These are phyloP conservation scores for Wickerhamomyces strasburgensis DNA, from an alignment of 805 yeast genomes.

Conservation along the genomic window DNA sequence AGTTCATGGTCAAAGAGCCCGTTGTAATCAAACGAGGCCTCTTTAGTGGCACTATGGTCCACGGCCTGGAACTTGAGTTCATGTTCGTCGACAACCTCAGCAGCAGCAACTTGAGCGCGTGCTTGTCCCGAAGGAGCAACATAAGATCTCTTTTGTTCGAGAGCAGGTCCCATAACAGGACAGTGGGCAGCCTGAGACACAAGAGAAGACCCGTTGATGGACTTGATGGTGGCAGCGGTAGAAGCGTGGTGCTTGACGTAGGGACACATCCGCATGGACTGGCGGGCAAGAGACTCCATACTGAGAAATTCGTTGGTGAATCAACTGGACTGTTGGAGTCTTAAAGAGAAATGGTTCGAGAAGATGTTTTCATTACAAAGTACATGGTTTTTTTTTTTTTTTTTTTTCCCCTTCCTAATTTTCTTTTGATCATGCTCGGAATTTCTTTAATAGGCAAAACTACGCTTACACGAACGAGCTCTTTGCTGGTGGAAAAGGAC, in stretches of 20 bases:
- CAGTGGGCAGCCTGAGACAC: slow-evolving; percentile 61
- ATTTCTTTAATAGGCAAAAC: no score
- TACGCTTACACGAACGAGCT: no score
- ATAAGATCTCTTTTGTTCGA: slow-evolving; percentile 35
- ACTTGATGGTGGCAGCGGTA: slow-evolving; percentile 53
- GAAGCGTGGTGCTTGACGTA: slow-evolving; percentile 56
- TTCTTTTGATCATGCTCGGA: background rate
- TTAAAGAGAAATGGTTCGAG: background rate
- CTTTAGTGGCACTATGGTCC: slow-evolving; percentile 39
- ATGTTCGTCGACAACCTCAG: slow-evolving; percentile 23
- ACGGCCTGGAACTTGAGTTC: slow-evolving; percentile 17
- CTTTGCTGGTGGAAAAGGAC: no score
- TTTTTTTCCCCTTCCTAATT: background rate
- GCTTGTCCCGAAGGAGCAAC: slow-evolving; percentile 33
- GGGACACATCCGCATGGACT: slow-evolving; percentile 79
- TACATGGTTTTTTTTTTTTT: background rate
- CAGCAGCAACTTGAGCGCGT: slow-evolving; percentile 25
- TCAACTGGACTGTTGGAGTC: background rate
- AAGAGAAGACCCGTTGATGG: slow-evolving; percentile 36
- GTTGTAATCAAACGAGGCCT: slow-evolving; percentile 60
- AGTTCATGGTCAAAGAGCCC: slow-evolving; percentile 66
- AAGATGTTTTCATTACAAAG: background rate
- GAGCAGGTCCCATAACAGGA: slow-evolving; percentile 88
- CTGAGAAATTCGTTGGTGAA: background rate
- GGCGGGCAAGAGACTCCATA: slow-evolving; percentile 79